phyloP scores from a whole-genome alignment of 257 asterid genomes.

The Pogostemon cablin region DNA sequence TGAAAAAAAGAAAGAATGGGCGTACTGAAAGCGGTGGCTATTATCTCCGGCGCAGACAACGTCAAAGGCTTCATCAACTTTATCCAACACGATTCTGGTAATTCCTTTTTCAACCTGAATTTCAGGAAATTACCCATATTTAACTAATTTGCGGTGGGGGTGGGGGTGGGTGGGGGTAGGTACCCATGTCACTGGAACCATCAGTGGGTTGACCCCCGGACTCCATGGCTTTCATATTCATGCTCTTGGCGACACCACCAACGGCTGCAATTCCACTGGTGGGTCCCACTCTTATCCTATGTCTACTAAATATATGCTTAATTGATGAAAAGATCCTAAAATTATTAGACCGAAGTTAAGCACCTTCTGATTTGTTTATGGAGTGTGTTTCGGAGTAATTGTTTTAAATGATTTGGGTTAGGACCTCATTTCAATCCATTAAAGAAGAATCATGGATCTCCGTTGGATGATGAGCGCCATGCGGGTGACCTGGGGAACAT shows the following conservation, averaged over 20 bases:
- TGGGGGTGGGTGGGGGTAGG: not conserved
- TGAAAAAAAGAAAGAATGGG: constrained; percentile 37
- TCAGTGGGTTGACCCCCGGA: constrained; percentile 75
- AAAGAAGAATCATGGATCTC: constrained; percentile 84
- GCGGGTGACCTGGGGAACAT: constrained; percentile 92
- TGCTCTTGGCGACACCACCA: constrained; percentile 95
- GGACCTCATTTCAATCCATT: constrained; percentile 95
- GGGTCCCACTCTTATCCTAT: not conserved
- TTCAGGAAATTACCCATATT: not conserved
- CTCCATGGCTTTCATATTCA: constrained; percentile 91
- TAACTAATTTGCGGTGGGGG: not conserved
- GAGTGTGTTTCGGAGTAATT: not conserved
- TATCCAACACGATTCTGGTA: constrained; percentile 58
- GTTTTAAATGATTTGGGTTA: constrained; percentile 31
- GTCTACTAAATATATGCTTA: not conserved
- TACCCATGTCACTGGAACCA: constrained; percentile 67
- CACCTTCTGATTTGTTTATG: not conserved
- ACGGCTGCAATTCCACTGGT: constrained; percentile 97
- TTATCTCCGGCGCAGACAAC: constrained; percentile 63
- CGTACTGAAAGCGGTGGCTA: constrained; percentile 75
- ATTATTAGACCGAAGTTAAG: not conserved
- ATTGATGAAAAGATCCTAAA: not conserved
- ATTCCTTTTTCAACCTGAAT: not conserved
- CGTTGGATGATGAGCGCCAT: constrained; percentile 72
- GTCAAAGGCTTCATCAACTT: constrained; percentile 75